Evolutionary conservation across 371 early-diverging fungal genomes (phyloP), one percentile per base, ranked within the genome.

Genomic region (Umbelopsis sp.): DNA sequence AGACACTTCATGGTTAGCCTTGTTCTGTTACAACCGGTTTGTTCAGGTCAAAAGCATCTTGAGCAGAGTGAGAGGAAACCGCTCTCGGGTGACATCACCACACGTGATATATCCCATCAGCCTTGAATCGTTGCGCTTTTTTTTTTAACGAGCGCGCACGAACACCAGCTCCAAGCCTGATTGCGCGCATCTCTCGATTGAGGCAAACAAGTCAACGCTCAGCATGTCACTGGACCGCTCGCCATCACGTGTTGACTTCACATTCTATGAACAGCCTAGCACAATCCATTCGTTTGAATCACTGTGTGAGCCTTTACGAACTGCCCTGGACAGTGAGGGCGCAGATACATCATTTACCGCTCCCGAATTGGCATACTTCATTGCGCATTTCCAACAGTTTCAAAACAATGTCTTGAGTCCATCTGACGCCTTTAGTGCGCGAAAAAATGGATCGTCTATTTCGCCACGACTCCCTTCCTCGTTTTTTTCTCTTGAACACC

Each of bases 321-420:
- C 71, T 45, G 88, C 87, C 65, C 74, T 88, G 24, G 74, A 62
- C 22, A 70, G 79, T 1, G 70, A 79, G 12, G 84, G 81, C 32
- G 76, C 75, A 44, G 75, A 79, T 70, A 68, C 74, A 44, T 70
- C 79, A 18, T 69, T 84, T 72, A 83, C 78, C 50, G 82, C 87
- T 63, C 81, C 87, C 44, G 89, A 87, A 12, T 74, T 91, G 32
- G 80, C 89, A 3, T 77, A 78, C 50, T 87, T 89, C 51, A 76
- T 76, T 22, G 85, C 85, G 24, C 77, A 76, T 16, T 74, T 89
- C 65, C 87, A 87, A 66, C 83, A 87, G 65, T 89, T 89, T 64
- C 91, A 91, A 75, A 73, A 87, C 44, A 81, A 82, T 46, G 77
- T 74, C 68, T 76, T 91, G n/a, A 85, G 87, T 12, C 63, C 72